These are phyloP conservation scores for Plasmodium gonderi DNA, from an alignment of 169 alveolate genomes.

Conservation along the genomic window DNA sequence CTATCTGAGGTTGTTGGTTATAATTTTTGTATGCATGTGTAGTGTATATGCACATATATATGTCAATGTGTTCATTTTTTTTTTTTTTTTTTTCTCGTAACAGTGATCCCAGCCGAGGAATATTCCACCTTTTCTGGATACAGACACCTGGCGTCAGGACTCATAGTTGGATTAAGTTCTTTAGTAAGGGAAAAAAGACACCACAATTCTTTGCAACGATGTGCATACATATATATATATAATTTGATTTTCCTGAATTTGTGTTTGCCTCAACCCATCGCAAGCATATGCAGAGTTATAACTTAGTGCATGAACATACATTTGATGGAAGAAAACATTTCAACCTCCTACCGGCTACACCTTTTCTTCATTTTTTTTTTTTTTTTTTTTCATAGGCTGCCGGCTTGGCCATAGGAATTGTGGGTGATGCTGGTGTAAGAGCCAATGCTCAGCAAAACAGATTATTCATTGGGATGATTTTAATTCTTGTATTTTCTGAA, in stretches of 20 bases:
- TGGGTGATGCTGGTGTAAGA: constrained; percentile 99
- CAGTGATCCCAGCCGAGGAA: constrained; percentile 78
- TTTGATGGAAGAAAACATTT: background rate
- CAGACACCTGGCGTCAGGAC: constrained; percentile 97
- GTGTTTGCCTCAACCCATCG: background rate
- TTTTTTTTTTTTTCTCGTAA: background rate
- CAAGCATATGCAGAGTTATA: background rate
- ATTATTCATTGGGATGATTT: constrained; percentile 98
- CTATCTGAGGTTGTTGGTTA: background rate
- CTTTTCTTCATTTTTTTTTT: constrained; percentile 16
- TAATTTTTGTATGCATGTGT: background rate
- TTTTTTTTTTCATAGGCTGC: constrained; percentile 92
- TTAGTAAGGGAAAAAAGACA: constrained; percentile 82
- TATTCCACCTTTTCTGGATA: constrained; percentile 93
- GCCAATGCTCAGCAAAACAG: constrained; percentile 99
- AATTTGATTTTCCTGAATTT: no score
- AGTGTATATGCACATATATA: background rate
- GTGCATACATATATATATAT: no score
- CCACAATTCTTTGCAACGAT: background rate
- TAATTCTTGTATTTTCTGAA: constrained; percentile 99
- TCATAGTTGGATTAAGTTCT: constrained; percentile 94
- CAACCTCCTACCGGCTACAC: no score
- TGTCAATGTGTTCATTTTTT: background rate
- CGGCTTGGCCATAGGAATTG: constrained; percentile 99
- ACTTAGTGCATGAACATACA: background rate